These are phyloP conservation scores for Talaromyces borbonicus DNA, from an alignment of 495 filamentous ascomycete genomes.

Conservation along the genomic window DNA sequence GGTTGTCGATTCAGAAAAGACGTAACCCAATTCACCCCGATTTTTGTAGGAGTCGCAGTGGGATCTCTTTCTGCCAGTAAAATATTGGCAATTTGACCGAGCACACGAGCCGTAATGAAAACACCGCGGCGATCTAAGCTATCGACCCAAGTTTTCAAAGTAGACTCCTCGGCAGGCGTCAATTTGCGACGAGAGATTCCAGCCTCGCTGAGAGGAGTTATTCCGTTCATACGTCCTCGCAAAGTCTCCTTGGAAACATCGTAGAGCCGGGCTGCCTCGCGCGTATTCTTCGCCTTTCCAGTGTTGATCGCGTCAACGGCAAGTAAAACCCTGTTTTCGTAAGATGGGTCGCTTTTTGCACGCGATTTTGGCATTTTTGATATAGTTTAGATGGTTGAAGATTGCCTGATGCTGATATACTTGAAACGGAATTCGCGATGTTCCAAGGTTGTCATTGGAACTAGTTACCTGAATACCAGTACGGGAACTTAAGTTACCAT, in stretches of 20 bases:
- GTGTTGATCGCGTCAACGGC: constrained; percentile 14
- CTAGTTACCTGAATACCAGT: too few relatives aligned
- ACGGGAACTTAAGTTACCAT: too few relatives aligned
- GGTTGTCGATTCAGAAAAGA: constrained; percentile 20
- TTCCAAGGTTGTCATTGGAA: too few relatives aligned
- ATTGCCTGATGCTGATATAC: too few relatives aligned
- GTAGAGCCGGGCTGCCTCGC: constrained; percentile 12
- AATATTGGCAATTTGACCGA: constrained; percentile 28
- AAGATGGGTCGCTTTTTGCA: neutral
- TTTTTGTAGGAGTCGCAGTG: constrained; percentile 5
- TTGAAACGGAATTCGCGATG: too few relatives aligned
- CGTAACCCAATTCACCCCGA: constrained; percentile 20
- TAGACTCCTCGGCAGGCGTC: constrained; percentile 16
- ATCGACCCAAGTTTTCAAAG: constrained; percentile 21
- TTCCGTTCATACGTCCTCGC: constrained; percentile 2
- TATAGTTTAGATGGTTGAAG: too few relatives aligned
- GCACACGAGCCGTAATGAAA: constrained; percentile 15
- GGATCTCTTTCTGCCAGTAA: constrained; percentile 14
- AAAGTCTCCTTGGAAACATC: constrained; percentile 11
- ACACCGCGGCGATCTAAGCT: constrained; percentile 19
- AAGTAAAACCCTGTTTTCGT: constrained; percentile 12
- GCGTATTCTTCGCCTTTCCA: constrained; percentile 7
- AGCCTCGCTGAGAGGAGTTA: neutral
- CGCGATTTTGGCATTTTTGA: neutral
- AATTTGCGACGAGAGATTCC: constrained; percentile 13